Base-by-base conservation (phyloP, 345 rosid genomes). In the Arabidopsis suecica region DNA sequence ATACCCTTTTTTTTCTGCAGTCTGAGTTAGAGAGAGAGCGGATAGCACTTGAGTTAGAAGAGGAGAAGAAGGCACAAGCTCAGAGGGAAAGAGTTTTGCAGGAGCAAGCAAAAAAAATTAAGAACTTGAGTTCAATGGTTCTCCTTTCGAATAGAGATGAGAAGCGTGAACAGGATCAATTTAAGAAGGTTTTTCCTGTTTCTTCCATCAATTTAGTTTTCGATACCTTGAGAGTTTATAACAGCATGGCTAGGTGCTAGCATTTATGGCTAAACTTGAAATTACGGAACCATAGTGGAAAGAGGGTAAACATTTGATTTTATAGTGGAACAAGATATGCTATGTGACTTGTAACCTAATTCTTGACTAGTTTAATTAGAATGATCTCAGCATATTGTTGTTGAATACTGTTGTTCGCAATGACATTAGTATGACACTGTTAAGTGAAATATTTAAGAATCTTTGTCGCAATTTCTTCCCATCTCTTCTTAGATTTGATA, bases 11-110 rank as follows among this genome's bases (percentile, higher is more conserved):
- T 66, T 58, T 53, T 67, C 75, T 65, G 80, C 74, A 94, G 97
- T 88, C 95, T 66, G 98, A 90, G 82, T 65, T 91, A 66, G 98
- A 94, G 85, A 90, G 97, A 81, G 98, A 94, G 82, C 85, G 96
- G 13, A 91, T 94, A 54, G 81, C 91, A 78, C 80, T 91, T 76
- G 98, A 91, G 79, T 84, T 94, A 80, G 97, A 93, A 84, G 98
- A 91, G 84, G 98, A 93, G 84, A 93, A 90, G 84, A 91, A 84
- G 84, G 90, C 91, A 55, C 97, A 94, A 79, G 98, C 87, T 50
- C 97, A 89, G 74, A 87, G 93, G 32, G 96, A 94, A 80, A 94
- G 81, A 83, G 91, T 88, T 65, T 60, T 94, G 86, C 89, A 88
- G 80, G 91, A 91, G 90, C 98, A 94, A 81, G 98, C 93, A 16